Conservation (phyloP, 495 filamentous ascomycete species). For the Neurospora sp. region DNA sequence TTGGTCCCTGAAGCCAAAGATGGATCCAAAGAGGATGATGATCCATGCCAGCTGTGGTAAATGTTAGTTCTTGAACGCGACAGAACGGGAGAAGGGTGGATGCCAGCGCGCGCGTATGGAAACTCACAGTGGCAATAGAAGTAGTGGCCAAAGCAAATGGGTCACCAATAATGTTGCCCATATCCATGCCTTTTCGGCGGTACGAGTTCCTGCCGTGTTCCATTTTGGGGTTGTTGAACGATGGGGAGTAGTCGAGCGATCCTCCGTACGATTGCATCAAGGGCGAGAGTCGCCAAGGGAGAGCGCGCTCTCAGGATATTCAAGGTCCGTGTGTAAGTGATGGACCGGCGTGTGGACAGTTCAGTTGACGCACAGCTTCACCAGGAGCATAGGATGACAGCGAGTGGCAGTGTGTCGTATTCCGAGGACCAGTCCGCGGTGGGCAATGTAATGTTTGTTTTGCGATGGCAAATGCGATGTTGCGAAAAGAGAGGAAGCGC, state of each 20-base stretch:
- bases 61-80: constrained; percentile 13
- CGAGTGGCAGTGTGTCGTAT: neutral
- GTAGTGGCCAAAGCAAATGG: constrained; percentile 93
- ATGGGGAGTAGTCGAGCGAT: constrained; percentile 62
- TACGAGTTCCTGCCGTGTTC: constrained; percentile 49
- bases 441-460: neutral
- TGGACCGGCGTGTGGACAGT: constrained; percentile 10
- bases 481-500: neutral
- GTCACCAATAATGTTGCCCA: constrained; percentile 88
- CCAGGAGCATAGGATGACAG: constrained; percentile 9
- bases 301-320: neutral
- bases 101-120: neutral
- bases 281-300: constrained; percentile 17
- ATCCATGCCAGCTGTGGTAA: constrained; percentile 78
- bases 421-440: neutral
- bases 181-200: constrained; percentile 50
- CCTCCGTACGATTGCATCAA: constrained; percentile 60
- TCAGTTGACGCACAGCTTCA: constrained; percentile 15
- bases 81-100: neutral
- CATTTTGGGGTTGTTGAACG: constrained; percentile 62
- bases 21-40: constrained; percentile 77
- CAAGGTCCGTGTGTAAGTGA: constrained; percentile 7
- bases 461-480: neutral
- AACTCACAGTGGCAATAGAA: constrained; percentile 79
- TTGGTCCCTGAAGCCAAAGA: constrained; percentile 50